Conservation (phyloP, 805 yeast genomes). For the Teunomyces aglyptinius region DNA sequence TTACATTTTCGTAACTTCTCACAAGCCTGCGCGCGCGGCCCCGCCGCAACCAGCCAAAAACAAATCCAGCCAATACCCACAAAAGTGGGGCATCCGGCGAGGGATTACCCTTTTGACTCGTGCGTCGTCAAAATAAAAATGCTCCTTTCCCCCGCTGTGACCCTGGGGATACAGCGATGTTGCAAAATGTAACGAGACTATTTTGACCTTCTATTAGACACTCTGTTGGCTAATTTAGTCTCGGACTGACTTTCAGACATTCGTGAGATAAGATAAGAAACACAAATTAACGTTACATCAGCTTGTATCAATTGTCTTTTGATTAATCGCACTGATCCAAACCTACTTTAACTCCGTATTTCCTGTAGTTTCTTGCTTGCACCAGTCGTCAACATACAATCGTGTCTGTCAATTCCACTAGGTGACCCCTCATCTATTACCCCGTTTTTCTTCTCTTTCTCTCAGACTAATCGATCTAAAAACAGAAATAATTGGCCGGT, state of each 20-base stretch:
- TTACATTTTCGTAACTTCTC: neutral
- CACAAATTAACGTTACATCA: too few relatives aligned
- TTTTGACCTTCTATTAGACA: neutral
- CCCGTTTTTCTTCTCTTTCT: neutral
- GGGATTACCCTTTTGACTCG: neutral
- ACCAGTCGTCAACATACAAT: too few relatives aligned
- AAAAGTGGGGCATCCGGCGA: neutral
- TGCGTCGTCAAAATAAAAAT: neutral
- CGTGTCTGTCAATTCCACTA: neutral
- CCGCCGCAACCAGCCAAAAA: too few relatives aligned
- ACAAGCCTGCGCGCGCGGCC: neutral
- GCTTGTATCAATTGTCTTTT: too few relatives aligned
- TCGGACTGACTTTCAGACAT: too few relatives aligned
- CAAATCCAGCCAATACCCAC: neutral
- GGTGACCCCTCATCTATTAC: neutral
- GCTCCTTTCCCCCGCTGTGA: neutral
- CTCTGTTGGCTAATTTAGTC: too few relatives aligned
- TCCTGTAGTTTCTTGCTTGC: too few relatives aligned
- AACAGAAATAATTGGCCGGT: neutral
- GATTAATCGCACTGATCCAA: too few relatives aligned
- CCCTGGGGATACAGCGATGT: neutral
- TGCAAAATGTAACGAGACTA: neutral
- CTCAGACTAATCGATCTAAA: neutral
- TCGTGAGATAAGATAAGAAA: too few relatives aligned
- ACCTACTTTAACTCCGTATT: too few relatives aligned